phyloP scores from a whole-genome alignment of 2,329 filamentous ascomycete species.

The Penicillium glabrum region DNA sequence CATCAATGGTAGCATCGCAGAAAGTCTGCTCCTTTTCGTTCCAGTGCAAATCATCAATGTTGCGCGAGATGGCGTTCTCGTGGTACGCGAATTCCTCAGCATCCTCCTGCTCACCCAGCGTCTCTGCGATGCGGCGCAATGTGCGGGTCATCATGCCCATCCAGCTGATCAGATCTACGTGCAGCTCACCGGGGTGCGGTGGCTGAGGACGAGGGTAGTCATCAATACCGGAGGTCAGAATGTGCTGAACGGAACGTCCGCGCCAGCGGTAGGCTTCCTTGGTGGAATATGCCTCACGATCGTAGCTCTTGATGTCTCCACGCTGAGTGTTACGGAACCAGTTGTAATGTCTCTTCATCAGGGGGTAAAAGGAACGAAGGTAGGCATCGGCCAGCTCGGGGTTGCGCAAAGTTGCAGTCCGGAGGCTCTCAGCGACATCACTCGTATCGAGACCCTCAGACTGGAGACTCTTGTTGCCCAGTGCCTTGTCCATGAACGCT shows the following conservation, averaged over 20 bases:
- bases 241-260: constrained; percentile 80
- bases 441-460: constrained; percentile 22
- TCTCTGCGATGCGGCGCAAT: constrained; percentile 75
- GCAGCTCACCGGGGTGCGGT: constrained; percentile 91
- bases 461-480: constrained; percentile 41
- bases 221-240: constrained; percentile 89
- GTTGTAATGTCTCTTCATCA: constrained; percentile 83
- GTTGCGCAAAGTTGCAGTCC: constrained; percentile 67
- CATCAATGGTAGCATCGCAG: constrained; percentile 93
- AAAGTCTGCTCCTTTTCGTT: constrained; percentile 75
- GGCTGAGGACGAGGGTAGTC: constrained; percentile 94
- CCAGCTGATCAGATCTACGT: constrained; percentile 94
- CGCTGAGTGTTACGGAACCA: constrained; percentile 94
- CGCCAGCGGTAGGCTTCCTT: constrained; percentile 96
- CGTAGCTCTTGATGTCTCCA: constrained; percentile 88
- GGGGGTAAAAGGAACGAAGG: constrained; percentile 76
- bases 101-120: constrained; percentile 75
- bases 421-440: constrained; percentile 48
- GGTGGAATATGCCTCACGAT: constrained; percentile 81
- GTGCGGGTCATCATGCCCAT: constrained; percentile 93
- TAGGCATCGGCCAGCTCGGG: constrained; percentile 68
- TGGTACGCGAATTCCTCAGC: constrained; percentile 69
- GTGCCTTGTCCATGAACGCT: constrained; percentile 76
- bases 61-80: constrained; percentile 74
- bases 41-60: constrained; percentile 95